These are phyloP conservation scores for Cladosporium sp. DNA, from an alignment of 2,329 filamentous ascomycete species.

Conservation along the genomic window DNA sequence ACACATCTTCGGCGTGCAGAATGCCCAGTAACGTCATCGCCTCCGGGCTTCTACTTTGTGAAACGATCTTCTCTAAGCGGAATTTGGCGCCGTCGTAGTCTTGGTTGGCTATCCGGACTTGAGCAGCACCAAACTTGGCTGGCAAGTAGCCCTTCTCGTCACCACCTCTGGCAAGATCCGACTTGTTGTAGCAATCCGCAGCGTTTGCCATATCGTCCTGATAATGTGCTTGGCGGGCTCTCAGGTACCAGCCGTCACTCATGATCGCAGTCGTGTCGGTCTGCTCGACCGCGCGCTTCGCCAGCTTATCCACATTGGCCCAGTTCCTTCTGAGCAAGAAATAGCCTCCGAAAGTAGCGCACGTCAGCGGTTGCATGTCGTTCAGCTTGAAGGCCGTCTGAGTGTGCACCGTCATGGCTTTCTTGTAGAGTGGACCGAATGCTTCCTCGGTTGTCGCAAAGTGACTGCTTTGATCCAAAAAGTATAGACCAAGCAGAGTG, in stretches of 20 bases:
- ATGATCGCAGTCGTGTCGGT: slow-evolving; percentile 96
- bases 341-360: slow-evolving; percentile 84
- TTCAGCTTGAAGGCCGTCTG: slow-evolving; percentile 92
- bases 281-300: slow-evolving; percentile 88
- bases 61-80: slow-evolving; percentile 87
- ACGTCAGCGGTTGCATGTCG: slow-evolving; percentile 84
- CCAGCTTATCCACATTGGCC: slow-evolving; percentile 76
- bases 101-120: slow-evolving; percentile 78
- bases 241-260: slow-evolving; percentile 94
- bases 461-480: slow-evolving; percentile 80
- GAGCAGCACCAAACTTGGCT: slow-evolving; percentile 89
- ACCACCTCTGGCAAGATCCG: slow-evolving; percentile 87
- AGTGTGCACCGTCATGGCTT: slow-evolving; percentile 90
- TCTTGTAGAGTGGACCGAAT: slow-evolving; percentile 82
- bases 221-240: slow-evolving; percentile 88
- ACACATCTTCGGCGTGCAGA: slow-evolving; percentile 91
- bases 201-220: slow-evolving; percentile 70
- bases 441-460: slow-evolving; percentile 78
- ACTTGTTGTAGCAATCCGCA: slow-evolving; percentile 79
- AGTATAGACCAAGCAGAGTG: slow-evolving; percentile 83
- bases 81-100: slow-evolving; percentile 92
- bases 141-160: slow-evolving; percentile 88
- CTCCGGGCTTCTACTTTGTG: slow-evolving; percentile 77
- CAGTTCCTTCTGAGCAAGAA: slow-evolving; percentile 81
- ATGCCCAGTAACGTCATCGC: slow-evolving; percentile 90